Evolutionary conservation across 805 yeast genomes (phyloP).

Genomic region (Clavispora phyllophila): DNA sequence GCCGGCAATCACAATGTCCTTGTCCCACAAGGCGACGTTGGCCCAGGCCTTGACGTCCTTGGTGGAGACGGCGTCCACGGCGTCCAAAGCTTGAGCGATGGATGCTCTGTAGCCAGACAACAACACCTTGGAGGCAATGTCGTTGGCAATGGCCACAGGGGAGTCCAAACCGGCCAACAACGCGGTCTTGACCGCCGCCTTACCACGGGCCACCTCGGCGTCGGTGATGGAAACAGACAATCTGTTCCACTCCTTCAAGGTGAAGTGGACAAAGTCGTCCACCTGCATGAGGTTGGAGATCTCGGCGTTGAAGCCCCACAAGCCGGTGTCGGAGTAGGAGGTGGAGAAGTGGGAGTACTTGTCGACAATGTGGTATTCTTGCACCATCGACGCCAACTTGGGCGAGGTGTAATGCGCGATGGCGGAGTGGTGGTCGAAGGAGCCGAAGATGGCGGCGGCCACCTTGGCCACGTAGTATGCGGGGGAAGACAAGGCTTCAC

Average conservation of each 20-base stretch:
- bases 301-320: constrained; percentile 77
- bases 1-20: constrained; percentile 75
- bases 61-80: constrained; percentile 59
- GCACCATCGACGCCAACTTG: constrained; percentile 63
- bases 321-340: constrained; percentile 72
- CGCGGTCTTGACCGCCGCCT: constrained; percentile 62
- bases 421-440: constrained; percentile 50
- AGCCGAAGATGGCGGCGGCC: constrained; percentile 56
- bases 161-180: constrained; percentile 47
- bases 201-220: constrained; percentile 74
- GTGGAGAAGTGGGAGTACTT: constrained; percentile 65
- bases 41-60: constrained; percentile 70
- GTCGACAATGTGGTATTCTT: constrained; percentile 70
- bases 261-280: constrained; percentile 69
- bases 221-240: constrained; percentile 69
- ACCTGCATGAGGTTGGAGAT: constrained; percentile 53
- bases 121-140: constrained; percentile 56
- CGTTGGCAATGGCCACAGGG: constrained; percentile 47
- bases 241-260: constrained; percentile 86
- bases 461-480: constrained; percentile 68
- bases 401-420: constrained; percentile 53
- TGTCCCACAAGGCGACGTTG: constrained; percentile 71
- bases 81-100: constrained; percentile 51
- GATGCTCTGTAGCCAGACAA: constrained; percentile 60
- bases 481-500: constrained; percentile 60